Conservation (phyloP, 2,329 filamentous ascomycete species). For the Pestalotiopsis sp. region DNA sequence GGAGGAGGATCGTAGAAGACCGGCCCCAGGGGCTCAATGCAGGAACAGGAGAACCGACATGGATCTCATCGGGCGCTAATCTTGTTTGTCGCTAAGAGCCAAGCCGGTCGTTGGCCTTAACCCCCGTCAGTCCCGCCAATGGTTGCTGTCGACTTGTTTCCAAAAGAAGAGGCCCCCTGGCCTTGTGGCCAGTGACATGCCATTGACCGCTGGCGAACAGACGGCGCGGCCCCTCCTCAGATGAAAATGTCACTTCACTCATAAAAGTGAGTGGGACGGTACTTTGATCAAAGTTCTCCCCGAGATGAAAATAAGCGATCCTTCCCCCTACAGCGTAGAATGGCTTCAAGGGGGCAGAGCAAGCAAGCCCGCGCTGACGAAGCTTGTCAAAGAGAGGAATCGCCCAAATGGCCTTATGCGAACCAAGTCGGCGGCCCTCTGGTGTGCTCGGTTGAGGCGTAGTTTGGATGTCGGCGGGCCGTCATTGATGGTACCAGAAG, state of each 20-base stretch:
- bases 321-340: slow-evolving; percentile 1
- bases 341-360: slow-evolving; percentile 1
- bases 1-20: slow-evolving; percentile 10
- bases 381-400: slow-evolving; percentile 8
- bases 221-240: slow-evolving; percentile 6
- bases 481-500: neutral
- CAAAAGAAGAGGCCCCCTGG: slow-evolving; percentile 9
- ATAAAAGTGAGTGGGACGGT: slow-evolving; percentile 12
- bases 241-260: slow-evolving; percentile 14
- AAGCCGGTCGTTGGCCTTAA: slow-evolving; percentile 14
- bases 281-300: slow-evolving; percentile 5
- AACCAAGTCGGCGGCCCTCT: neutral
- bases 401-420: neutral
- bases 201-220: slow-evolving; percentile 1
- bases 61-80: slow-evolving; percentile 14
- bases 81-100: slow-evolving; percentile 10
- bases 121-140: slow-evolving; percentile 10
- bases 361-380: neutral
- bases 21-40: slow-evolving; percentile 22
- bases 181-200: slow-evolving; percentile 2
- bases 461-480: slow-evolving; percentile 3
- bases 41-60: slow-evolving; percentile 24
- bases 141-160: slow-evolving; percentile 7
- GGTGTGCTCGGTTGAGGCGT: slow-evolving; percentile 5
- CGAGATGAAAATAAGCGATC: slow-evolving; percentile 16